A percentile compares a stretch with the other conserved stretches of the same genome.
Evolutionary conservation across 2,329 filamentous ascomycete species (phyloP).

Genomic region (Talaromyces piceae): DNA sequence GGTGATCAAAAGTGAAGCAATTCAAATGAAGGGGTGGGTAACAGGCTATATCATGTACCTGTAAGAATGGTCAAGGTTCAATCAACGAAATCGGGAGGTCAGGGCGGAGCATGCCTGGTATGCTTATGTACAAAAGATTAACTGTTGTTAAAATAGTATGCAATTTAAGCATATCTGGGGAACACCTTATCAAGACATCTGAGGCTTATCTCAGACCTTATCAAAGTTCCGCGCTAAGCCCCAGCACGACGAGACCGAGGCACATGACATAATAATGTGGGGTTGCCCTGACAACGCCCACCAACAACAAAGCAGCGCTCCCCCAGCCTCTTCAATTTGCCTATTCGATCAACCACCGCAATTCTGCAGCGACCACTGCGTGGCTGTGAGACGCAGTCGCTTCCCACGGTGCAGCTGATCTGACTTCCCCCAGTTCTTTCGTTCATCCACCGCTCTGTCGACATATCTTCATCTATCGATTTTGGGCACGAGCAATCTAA

Average conservation of each 20-base stretch:
- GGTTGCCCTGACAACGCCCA: conserved; percentile 22
- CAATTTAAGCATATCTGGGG: no score
- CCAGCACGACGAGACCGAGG: neutral
- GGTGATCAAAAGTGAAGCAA: no score
- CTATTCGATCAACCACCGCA: conserved; percentile 27
- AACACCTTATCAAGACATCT: no score
- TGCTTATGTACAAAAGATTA: no score
- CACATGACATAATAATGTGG: conserved; percentile 19
- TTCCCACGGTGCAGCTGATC: neutral
- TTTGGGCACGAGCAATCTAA: neutral
- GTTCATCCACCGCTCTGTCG: neutral
- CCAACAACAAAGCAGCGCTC: conserved; percentile 20
- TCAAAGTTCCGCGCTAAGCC: neutral
- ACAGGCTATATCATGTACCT: no score
- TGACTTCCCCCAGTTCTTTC: neutral
- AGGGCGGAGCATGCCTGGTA: no score
- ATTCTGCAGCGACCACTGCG: conserved; percentile 14
- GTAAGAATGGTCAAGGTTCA: no score
- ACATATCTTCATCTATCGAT: neutral
- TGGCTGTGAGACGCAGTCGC: neutral
- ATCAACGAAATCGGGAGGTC: no score
- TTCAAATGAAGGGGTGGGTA: no score
- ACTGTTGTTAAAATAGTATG: no score
- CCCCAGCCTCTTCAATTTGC: conserved; percentile 28
- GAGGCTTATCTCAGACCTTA: neutral